Base-by-base conservation (phyloP, 495 filamentous ascomycete species). In the Penicillium robsamsonii region DNA sequence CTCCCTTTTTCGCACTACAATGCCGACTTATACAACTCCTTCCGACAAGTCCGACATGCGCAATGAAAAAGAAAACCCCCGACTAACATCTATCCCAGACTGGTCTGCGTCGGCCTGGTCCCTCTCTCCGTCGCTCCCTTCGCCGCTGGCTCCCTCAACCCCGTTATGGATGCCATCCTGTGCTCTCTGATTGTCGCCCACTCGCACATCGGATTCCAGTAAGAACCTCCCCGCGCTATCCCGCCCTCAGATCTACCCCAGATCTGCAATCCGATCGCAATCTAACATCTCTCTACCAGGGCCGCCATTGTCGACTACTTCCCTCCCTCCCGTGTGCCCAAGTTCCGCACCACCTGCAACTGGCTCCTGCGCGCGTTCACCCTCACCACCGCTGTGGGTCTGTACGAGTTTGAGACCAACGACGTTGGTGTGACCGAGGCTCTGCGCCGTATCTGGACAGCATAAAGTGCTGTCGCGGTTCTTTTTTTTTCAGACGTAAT, bases 361-460 rank as follows among this genome's bases (percentile, higher is more conserved):
- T 97, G 91, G 92, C 78, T 79, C 30, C 84, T 97, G 46, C 90
- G 89, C 64, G 80, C 78, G 50, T 85, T 83, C 60, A 96, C 95
- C 35, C 75, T 90, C 49, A 75, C 88, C 48, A 93, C 94, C 38
- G 90, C 87, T 25, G 77, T 96, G 61, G 93, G 92, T 46, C 80
- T 97, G 55, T 98, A 97, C 75, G 92, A 96, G 78, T 97, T 97
- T 70, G 92, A 98, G 85, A 98, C 94, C n/a, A 97, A 96, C 69
- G 94, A 98, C 65, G 91, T 98, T 38, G 94, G 94, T 50, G 66
- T 98, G 54, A 96, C 91, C 15, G 92, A 96, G 80, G 86, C 87
- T 29, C 78, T 95, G 57, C 90, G 87, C 81, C 82, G 88, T 60
- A 78, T 96, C 61, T 96, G 92, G 92, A 87, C 79, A 58, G 92